Evolutionary conservation across 176 grass and related monocot genomes (phyloP).

Genomic region (Zoysia pacifica): DNA sequence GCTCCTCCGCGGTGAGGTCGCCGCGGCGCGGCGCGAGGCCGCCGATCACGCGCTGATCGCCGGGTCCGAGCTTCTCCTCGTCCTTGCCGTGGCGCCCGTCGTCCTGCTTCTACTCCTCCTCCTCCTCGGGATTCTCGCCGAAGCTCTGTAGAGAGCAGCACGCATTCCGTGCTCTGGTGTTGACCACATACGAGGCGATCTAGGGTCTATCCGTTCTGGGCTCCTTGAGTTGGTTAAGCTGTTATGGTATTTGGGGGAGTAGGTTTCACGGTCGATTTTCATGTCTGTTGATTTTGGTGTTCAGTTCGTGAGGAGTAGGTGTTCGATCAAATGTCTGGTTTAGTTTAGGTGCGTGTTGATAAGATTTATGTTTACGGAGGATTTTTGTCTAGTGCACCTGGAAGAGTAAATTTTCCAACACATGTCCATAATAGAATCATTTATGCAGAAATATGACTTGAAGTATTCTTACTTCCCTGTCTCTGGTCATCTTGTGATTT

Average conservation of each 20-base stretch:
- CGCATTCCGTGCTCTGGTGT: background rate
- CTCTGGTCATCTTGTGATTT: background rate
- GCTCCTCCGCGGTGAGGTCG: conserved; percentile 25
- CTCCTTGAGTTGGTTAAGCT: conserved; percentile 25
- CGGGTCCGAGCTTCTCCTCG: conserved; percentile 35
- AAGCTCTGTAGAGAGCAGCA: background rate
- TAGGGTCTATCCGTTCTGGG: background rate
- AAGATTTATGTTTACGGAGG: background rate
- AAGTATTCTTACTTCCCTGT: background rate
- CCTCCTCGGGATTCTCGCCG: conserved; percentile 40
- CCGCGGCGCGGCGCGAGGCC: conserved; percentile 36
- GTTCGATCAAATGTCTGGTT: conserved; percentile 23
- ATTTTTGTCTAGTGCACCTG: background rate
- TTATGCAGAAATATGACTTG: background rate
- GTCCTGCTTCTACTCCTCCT: conserved; percentile 43
- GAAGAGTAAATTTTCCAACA: background rate
- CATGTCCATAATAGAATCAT: background rate
- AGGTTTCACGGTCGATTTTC: background rate
- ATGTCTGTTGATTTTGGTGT: background rate
- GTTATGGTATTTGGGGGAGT: background rate
- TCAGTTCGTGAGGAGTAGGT: background rate
- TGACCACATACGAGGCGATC: background rate
- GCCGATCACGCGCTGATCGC: background rate
- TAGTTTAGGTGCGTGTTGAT: background rate
- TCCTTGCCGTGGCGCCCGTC: conserved; percentile 28